phyloP scores from a whole-genome alignment of 306 rosid species.

The Acmispon strigosus region DNA sequence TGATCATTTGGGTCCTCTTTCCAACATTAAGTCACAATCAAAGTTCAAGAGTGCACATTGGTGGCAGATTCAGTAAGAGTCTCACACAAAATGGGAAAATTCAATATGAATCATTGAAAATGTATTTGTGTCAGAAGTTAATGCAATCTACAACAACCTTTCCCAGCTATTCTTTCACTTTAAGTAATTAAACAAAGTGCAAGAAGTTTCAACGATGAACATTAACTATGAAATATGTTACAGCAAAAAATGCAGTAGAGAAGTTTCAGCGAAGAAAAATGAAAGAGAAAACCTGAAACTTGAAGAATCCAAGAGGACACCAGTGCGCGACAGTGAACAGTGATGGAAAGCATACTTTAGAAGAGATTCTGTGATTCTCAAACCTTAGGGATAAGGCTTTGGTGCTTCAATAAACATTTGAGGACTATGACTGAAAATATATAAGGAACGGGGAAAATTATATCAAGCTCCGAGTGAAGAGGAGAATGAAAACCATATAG shows the following conservation, averaged over 20 bases:
- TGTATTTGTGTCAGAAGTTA: no score
- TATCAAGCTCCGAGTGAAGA: no score
- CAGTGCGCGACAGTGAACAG: neutral
- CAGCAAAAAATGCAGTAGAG: neutral
- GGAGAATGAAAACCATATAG: no score
- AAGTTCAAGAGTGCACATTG: neutral
- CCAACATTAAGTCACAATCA: no score
- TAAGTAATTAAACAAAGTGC: neutral
- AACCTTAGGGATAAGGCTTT: neutral
- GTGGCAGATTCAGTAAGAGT: neutral
- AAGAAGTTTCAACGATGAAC: neutral
- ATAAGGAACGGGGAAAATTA: no score
- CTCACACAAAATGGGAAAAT: neutral
- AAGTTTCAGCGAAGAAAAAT: neutral
- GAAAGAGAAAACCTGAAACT: slow-evolving; percentile 1
- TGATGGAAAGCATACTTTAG: neutral
- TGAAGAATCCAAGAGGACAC: neutral
- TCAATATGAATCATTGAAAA: neutral
- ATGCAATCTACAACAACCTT: no score
- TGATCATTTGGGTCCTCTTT: no score
- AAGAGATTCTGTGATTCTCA: neutral
- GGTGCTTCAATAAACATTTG: neutral
- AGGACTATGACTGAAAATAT: no score
- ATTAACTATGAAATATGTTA: neutral
- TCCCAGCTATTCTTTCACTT: neutral